Base-by-base conservation (phyloP, 1,139 yeast species). In the Arxiozyma slooffiae region DNA sequence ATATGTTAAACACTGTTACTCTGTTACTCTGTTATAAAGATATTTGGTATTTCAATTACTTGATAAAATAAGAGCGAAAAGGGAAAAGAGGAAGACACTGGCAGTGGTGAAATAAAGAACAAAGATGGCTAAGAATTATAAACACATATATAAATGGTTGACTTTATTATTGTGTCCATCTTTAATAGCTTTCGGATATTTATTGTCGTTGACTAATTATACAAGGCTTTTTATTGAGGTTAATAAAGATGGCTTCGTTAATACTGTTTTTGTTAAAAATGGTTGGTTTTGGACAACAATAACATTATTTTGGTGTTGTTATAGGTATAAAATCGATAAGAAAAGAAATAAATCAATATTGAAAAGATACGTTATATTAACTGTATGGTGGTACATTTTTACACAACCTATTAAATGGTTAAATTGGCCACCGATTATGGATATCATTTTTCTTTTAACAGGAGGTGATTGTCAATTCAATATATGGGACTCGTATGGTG, bases 211-310 rank as follows among this genome's bases (percentile, higher is more conserved):
- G 11, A 38, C 43, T 17, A 7, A 21, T 8, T 36, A n/a, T 17
- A 41, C 39, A 17, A 20, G 42, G 11, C 22, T 8, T 11, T 48
- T 45, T 11, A 34, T 39, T n/a, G 41, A 38, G 50, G 58, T 52
- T 38, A 56, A 47, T 43, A 60, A 63, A 60, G 69, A 60, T 58
- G 66, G 60, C 50, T 54, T 89, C 20, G 65, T 90, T 55, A 92
- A 92, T 66, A 76, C 76, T 37, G 49, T 76, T 4, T 85, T 92
- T 64, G 96, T 90, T 43, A 92, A 92, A 62, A 75, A 75, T 41
- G 97, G 97, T 2, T 92, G 98, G 98, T 75, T 80, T 17, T 92
- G 97, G 97, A 89, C 96, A 1, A 76, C 89, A 0, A 5, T 76
- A 3, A n/a, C 24, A 16, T 16, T 47, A 26, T 41, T 38, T 23